Evolutionary conservation across 2,329 filamentous ascomycete species (phyloP).

Genomic region (Neopestalotiopsis sp.): DNA sequence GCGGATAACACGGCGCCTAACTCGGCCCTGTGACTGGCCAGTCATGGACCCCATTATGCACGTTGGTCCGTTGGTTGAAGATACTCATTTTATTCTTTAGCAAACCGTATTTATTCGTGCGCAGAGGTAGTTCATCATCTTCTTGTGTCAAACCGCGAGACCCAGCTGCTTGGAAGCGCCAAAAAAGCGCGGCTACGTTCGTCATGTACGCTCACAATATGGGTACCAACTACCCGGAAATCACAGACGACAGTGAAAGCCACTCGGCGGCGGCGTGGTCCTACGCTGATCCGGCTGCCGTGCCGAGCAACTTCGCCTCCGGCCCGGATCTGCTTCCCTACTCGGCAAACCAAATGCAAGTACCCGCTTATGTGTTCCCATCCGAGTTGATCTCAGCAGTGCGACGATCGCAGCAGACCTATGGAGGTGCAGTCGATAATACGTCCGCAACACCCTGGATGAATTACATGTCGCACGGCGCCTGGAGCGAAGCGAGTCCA

Average conservation of each 20-base stretch:
- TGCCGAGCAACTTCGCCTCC: background rate
- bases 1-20: background rate
- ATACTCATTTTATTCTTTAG: background rate
- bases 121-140: background rate
- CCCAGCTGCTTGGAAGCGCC: background rate
- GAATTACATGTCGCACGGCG: background rate
- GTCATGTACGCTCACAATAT: background rate
- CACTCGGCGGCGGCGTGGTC: background rate
- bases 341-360: background rate
- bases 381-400: background rate
- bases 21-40: background rate
- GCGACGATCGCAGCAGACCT: background rate
- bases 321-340: background rate
- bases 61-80: background rate
- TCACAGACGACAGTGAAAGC: background rate
- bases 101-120: background rate
- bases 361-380: conserved; percentile 3
- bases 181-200: background rate
- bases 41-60: background rate
- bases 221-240: background rate
- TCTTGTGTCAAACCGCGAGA: background rate
- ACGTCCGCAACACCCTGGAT: background rate
- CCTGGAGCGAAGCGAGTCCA: background rate
- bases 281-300: background rate
- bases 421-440: background rate